Percentiles rank a stretch among this genome's conserved stretches.
Evolutionary conservation across 2,329 filamentous ascomycete species (phyloP).

Genomic region (Diaporthe amygdali): DNA sequence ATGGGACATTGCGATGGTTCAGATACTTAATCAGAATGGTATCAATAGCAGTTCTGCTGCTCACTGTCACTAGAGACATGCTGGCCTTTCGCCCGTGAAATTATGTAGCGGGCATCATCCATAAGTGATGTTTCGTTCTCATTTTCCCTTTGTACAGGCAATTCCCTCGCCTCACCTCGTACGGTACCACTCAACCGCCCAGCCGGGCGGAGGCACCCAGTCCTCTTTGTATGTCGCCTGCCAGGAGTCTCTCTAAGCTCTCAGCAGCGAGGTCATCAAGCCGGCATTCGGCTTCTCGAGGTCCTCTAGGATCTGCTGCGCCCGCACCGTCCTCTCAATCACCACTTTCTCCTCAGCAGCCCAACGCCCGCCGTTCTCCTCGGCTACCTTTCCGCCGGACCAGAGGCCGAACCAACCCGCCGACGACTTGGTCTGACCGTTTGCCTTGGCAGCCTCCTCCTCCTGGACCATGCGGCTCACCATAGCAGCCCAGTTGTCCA

Average conservation of each 20-base stretch:
- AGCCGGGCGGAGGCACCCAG: neutral
- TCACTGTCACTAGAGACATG: neutral
- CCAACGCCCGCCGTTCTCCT: slow-evolving; percentile 52
- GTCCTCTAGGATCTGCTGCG: slow-evolving; percentile 58
- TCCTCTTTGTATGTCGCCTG: neutral
- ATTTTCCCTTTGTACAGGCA: neutral
- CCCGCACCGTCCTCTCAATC: slow-evolving; percentile 55
- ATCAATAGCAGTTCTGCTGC: neutral
- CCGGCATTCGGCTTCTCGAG: slow-evolving; percentile 32
- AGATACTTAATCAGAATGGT: neutral
- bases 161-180: neutral
- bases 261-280: slow-evolving; percentile 24
- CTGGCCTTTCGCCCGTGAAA: neutral
- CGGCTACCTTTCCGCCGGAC: slow-evolving; percentile 37
- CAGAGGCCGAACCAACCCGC: slow-evolving; percentile 48
- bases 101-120: neutral
- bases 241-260: slow-evolving; percentile 14
- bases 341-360: slow-evolving; percentile 60
- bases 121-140: neutral
- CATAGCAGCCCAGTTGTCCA: slow-evolving; percentile 87
- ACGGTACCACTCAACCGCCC: neutral
- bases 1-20: neutral
- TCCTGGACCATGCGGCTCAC: slow-evolving; percentile 66
- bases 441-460: slow-evolving; percentile 46
- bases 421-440: slow-evolving; percentile 29